These are phyloP conservation scores for Lunasporangiospora selenospora DNA, from an alignment of 192 early-diverging fungal species.

Conservation along the genomic window DNA sequence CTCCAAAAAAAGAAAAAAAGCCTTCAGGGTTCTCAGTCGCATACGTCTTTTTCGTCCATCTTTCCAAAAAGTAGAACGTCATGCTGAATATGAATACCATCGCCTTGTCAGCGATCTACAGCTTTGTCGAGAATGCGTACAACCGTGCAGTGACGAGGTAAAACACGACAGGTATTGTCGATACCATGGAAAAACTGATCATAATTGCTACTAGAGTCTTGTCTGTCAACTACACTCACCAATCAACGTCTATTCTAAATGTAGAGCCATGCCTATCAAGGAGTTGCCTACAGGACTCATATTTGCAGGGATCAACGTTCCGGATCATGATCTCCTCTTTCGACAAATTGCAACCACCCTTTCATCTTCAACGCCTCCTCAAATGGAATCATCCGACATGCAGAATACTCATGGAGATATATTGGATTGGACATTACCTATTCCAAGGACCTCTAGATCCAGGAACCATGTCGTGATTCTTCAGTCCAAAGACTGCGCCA, in stretches of 20 bases:
- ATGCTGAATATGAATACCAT: constrained; percentile 64
- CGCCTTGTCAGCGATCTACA: constrained; percentile 59
- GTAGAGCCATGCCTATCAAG: constrained; percentile 59
- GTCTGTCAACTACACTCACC: constrained; percentile 30
- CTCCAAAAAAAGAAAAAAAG: no score
- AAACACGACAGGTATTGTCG: no score
- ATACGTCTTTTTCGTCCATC: constrained; percentile 31
- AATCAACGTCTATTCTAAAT: neutral
- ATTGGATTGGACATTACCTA: constrained; percentile 1
- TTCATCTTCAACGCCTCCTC: constrained; percentile 28
- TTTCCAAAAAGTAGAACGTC: constrained; percentile 48
- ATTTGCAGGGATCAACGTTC: constrained; percentile 76
- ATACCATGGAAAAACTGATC: no score
- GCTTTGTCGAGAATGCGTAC: constrained; percentile 68
- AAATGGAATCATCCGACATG: neutral
- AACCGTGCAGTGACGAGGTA: constrained; percentile 21
- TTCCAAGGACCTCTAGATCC: neutral
- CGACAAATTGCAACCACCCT: constrained; percentile 57
- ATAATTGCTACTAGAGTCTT: neutral
- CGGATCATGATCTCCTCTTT: constrained; percentile 79
- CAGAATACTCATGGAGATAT: neutral
- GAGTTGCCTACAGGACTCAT: constrained; percentile 78
- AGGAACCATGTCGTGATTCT: constrained; percentile 65
- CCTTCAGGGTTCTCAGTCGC: neutral
- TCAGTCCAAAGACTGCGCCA: constrained; percentile 72